Base-by-base conservation (phyloP, 208 protist genomes). In the Wallacemonas sp. region DNA sequence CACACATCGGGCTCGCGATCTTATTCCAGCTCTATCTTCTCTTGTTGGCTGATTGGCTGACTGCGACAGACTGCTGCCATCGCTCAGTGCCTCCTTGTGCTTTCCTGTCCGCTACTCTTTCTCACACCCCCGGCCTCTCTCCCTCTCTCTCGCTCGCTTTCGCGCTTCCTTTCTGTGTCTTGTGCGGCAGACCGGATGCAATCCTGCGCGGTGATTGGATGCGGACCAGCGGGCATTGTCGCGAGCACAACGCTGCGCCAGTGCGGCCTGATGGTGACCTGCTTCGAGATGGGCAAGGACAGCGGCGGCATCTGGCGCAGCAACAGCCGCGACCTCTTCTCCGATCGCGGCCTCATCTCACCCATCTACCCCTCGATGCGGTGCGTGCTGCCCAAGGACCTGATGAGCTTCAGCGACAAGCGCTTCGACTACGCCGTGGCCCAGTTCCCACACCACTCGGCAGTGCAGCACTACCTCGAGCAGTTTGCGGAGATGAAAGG, bases 161-260 rank as follows among this genome's bases (percentile, higher is more conserved):
- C 36, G 36, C 14, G 36, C 36, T 17, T 14, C 14, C 9, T 41
- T 41, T 6, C 6, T 6, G 36, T 41, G 36, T 6, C 36, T 6
- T 41, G 36, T 41, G 36, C 36, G 36, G 9, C 9, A 14, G 36
- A 17, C 14, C 36, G 6, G 36, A 96, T 96, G 90, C 83, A 83
- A 32, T 90, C 91, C 5, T 93, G 87, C 49, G 87, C 88, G 2
- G 88, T 96, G 48, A 92, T 96, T 67, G 91, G 91, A 1, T 94
- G 91, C 66, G 91, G 91, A 3, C 80, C 91, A 1, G 88, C 91
- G 14, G 91, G 91, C 34, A 96, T 96, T 65, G 85, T 65, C 14
- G 88, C 91, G n/a, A 76, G 57, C 29, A 76, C 80, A 8, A 52
- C 64, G 21, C 76, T 96, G 33, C 83, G 88, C 1, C 87, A 90